Conservation (phyloP, 2,329 filamentous ascomycete genomes). For the Nigrospora osmanthi region DNA sequence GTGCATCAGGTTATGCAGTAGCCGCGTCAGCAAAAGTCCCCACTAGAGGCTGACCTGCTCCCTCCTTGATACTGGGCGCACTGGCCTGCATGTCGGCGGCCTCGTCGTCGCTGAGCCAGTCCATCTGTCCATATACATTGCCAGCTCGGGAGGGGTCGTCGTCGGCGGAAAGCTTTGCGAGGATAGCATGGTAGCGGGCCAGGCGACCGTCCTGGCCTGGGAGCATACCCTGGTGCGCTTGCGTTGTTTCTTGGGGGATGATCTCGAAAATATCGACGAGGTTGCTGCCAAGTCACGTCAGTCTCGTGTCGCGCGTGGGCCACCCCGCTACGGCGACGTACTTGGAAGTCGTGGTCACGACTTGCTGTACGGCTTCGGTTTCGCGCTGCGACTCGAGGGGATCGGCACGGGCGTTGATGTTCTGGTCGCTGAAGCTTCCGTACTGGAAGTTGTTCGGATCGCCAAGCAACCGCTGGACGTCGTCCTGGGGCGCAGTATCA, state of each 20-base stretch:
- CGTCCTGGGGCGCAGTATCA: constrained; percentile 31
- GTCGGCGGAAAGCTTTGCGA: constrained; percentile 49
- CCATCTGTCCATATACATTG: constrained; percentile 33
- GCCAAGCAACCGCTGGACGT: constrained; percentile 50
- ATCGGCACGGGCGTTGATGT: constrained; percentile 46
- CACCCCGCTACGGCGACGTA: constrained; percentile 22
- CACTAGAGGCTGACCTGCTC: constrained; percentile 38
- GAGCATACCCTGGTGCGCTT: constrained; percentile 17
- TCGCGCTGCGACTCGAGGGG: constrained; percentile 56
- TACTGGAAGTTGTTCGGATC: constrained; percentile 53
- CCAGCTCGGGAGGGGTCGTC: constrained; percentile 27
- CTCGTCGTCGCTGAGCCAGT: constrained; percentile 47
- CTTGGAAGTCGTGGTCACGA: constrained; percentile 59
- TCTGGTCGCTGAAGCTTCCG: constrained; percentile 53
- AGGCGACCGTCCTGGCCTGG: constrained; percentile 48
- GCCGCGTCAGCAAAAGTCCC: constrained; percentile 54
- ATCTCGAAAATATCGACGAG: constrained; percentile 64
- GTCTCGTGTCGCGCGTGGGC: constrained; percentile 8
- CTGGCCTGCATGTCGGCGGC: constrained; percentile 35
- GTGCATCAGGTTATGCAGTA: constrained; percentile 14
- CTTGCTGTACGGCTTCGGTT: constrained; percentile 55
- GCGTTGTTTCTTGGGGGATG: constrained; percentile 38
- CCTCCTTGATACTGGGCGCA: constrained; percentile 27
- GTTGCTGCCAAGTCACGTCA: constrained; percentile 36
- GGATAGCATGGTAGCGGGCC: constrained; percentile 52